Base-by-base conservation (phyloP, 2,329 filamentous ascomycete genomes). In the Penicillium sp. region DNA sequence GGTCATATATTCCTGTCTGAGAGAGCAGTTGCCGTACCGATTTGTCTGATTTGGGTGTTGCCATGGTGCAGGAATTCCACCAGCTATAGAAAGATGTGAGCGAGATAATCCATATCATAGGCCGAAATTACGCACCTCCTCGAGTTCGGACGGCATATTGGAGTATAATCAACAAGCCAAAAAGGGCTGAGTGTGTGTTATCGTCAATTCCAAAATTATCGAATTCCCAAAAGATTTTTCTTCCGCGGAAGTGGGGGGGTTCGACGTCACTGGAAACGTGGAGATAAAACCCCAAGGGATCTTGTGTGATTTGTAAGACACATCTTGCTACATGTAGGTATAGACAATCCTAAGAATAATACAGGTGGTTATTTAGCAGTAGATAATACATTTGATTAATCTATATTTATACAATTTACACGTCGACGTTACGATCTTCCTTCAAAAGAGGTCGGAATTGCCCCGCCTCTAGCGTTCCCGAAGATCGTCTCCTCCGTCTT, bases 31-130 rank as follows among this genome's bases (percentile, higher is more conserved):
- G 16, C 13, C 53, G 45, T 77, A 89, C 86, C 86, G 63, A 93
- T 82, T 71, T 90, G 86, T 65, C 94, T 86, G 61, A 97, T 91
- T 71, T 96, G 89, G 40, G 91, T 90, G 71, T 95, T 96, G 57
- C 90, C 90, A 76, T 96, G 88, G 74, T 90, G 88, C 56, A 97
- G 89, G 75, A 97, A 97, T 72, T 91, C 91, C 58, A 97, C 91
- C 38, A 47, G 37, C n/a, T 65, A 42, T 53, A 40, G 40, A 34
- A 7, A 46, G 21, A 40, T 37, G 40, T 48, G 15, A 48, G 37
- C 23, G 34, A 55, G 39, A 8, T 18, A 13, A 27, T 46, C 13
- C 6, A 37, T 38, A n/a, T 39, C 18, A 25, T 34, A 32, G 39
- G 52, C 8, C 39, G 50, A 15, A 41, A 3, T 13, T n/a, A 58